Base-by-base conservation (phyloP, 805 yeast species). In the Phaffomyces thermotolerans region DNA sequence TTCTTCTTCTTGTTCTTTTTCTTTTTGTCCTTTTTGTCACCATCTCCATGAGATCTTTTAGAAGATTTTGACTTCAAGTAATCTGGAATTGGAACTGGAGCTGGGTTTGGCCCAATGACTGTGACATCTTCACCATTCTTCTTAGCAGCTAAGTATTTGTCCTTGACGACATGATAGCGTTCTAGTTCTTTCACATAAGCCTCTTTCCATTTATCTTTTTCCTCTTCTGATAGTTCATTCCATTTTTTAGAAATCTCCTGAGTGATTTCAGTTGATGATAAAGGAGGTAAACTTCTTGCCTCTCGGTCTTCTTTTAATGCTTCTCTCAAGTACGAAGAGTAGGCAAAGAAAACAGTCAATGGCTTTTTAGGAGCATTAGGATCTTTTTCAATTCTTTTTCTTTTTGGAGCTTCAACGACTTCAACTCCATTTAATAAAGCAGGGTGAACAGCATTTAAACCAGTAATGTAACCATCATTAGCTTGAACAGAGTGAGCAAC, bases 361-460 rank as follows among this genome's bases (percentile, higher is more conserved):
- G 99, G 98, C 58, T 89, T 89, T 72, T 86, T 88, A 47, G 99
- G 99, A 37, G 96, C 96, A 57, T 85, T 82, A 41, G 97, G 97
- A 65, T 91, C 98, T 54, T 75, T 78, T 65, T 77, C 81, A 45
- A 63, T 64, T 52, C 68, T 71, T 62, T 71, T 71, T 65, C 67
- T 70, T n/a, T 18, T 29, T 49, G 62, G 52, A 20, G 58, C 18
- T n/a, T 39, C 46, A 27, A 27, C 10, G 13, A 27, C 29, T 10
- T 49, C 44, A 29, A 37, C 40, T 32, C 39, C 40, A 22, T 45
- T 42, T 5, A 54, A 40, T 37, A 31, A n/a, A 17, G 34, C 34
- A 31, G 51, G 50, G 17, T 49, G 46, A 34, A 33, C 33, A 33
- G 41, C 25, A 9, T 40, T 43, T 9, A 40, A 25, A 31, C 38